Percentiles rank a stretch among this genome's conserved stretches.
phyloP scores from a whole-genome alignment of 305 asterid species.

The Fraxinus albicans region DNA sequence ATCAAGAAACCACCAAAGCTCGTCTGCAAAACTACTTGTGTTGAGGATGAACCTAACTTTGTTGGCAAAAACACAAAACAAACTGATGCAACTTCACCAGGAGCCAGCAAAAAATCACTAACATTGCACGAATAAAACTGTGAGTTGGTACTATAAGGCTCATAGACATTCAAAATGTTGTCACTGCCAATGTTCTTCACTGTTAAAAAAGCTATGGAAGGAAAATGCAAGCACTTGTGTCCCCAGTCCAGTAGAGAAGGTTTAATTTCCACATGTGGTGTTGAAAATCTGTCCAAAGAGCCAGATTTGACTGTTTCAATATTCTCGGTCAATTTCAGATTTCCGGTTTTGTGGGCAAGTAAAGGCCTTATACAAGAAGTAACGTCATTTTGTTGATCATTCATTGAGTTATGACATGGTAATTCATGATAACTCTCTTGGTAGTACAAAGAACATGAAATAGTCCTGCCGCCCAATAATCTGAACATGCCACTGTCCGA shows the following conservation, averaged over 20 bases:
- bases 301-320: conserved; percentile 30
- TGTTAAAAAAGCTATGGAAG: conserved; percentile 58
- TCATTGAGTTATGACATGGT: conserved; percentile 19
- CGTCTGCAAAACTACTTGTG: conserved; percentile 79
- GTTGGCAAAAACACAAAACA: conserved; percentile 72
- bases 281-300: conserved; percentile 31
- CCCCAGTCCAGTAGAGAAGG: conserved; percentile 84
- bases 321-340: conserved; percentile 33
- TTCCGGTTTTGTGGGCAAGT: conserved; percentile 27
- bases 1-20: conserved; percentile 82
- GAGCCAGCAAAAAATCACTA: conserved; percentile 61
- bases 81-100: conserved; percentile 65
- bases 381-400: conserved; percentile 27
- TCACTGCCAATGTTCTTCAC: conserved; percentile 59
- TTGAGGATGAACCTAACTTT: conserved; percentile 55
- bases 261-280: conserved; percentile 58
- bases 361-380: conserved; percentile 44
- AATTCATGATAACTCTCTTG: conserved; percentile 35
- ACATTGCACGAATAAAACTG: conserved; percentile 83
- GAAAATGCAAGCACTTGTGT: conserved; percentile 48
- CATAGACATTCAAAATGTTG: conserved; percentile 42
- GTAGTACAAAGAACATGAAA: conserved; percentile 50
- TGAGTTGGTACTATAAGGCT: conserved; percentile 66
- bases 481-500: conserved; percentile 39
- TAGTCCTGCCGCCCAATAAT: conserved; percentile 48